phyloP scores from a whole-genome alignment of 805 yeast genomes.

The Scheffersomyces stipitis region DNA sequence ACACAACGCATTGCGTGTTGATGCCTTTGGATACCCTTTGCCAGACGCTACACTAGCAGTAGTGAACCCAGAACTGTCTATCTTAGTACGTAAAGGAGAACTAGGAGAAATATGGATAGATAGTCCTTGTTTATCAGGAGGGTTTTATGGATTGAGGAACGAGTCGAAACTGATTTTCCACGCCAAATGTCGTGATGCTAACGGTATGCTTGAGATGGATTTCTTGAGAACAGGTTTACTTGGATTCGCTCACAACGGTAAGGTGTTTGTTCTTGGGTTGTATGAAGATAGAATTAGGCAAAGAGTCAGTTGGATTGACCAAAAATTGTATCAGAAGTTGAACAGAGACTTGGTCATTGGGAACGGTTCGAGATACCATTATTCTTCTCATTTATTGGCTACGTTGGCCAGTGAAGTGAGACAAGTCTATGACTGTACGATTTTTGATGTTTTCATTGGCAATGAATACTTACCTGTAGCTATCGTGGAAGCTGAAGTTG shows the following conservation, averaged over 20 bases:
- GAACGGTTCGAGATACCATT: slow-evolving; percentile 61
- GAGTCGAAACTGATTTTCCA: slow-evolving; percentile 75
- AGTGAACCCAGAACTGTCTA: slow-evolving; percentile 88
- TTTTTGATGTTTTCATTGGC: slow-evolving; percentile 79
- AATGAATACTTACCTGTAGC: slow-evolving; percentile 83
- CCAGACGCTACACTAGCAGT: slow-evolving; percentile 93
- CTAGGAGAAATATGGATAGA: slow-evolving; percentile 99
- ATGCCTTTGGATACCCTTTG: slow-evolving; percentile 90
- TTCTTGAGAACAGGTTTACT: slow-evolving; percentile 87
- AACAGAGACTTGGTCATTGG: slow-evolving; percentile 34
- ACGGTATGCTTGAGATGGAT: slow-evolving; percentile 69
- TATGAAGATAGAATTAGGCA: slow-evolving; percentile 91
- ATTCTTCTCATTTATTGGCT: slow-evolving; percentile 82
- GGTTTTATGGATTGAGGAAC: slow-evolving; percentile 71
- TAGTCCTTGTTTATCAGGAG: slow-evolving; percentile 86
- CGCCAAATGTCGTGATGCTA: slow-evolving; percentile 73
- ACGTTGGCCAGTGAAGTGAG: slow-evolving; percentile 80
- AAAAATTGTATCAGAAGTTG: slow-evolving; percentile 31
- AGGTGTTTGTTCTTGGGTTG: slow-evolving; percentile 81
- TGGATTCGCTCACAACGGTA: slow-evolving; percentile 87
- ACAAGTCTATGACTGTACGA: slow-evolving; percentile 84
- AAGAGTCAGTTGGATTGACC: slow-evolving; percentile 64
- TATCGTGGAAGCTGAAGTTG: slow-evolving; percentile 69
- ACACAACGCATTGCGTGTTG: slow-evolving; percentile 58
- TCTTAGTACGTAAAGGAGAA: slow-evolving; percentile 69